A percentile compares a stretch with the other conserved stretches of the same genome.
These are phyloP conservation scores for Singerocomus rubriflavus DNA, from an alignment of 1,284 basidiomycete genomes.

Conservation along the genomic window DNA sequence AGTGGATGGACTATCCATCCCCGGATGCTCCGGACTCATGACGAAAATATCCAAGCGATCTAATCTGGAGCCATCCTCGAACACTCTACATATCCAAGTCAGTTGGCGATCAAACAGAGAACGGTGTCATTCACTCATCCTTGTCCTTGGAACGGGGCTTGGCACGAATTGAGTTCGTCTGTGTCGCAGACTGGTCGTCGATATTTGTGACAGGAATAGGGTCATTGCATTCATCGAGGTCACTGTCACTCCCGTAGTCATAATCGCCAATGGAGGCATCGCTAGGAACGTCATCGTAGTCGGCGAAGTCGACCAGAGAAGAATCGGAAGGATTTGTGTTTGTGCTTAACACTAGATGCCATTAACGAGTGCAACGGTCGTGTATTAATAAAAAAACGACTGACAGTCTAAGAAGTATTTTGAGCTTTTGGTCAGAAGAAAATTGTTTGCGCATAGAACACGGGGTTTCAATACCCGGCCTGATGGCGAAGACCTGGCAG, in stretches of 20 bases:
- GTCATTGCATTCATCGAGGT: constrained; percentile 19
- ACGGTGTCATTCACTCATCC: not conserved
- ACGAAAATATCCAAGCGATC: constrained; percentile 15
- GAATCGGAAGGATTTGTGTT: constrained; percentile 13
- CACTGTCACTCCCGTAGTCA: constrained; percentile 26
- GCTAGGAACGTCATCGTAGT: constrained; percentile 12
- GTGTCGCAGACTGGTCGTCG: not conserved
- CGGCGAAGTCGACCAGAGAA: constrained; percentile 18
- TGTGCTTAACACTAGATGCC: constrained; percentile 18
- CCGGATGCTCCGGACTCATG: constrained; percentile 7
- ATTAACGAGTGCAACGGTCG: not conserved
- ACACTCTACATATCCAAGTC: constrained; percentile 5
- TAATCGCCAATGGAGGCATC: constrained; percentile 11
- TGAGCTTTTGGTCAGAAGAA: constrained; percentile 19
- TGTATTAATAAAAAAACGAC: not conserved
- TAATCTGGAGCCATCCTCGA: constrained; percentile 7
- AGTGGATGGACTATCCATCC: not conserved
- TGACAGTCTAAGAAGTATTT: constrained; percentile 26
- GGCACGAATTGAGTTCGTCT: not conserved
- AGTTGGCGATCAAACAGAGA: not conserved
- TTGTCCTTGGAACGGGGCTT: not conserved
- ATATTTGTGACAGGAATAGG: not conserved
- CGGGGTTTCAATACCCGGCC: constrained; percentile 17
- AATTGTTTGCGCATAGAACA: constrained; percentile 24
- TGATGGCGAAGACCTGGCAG: constrained; percentile 15